Base-by-base conservation (phyloP, 2,329 filamentous ascomycete genomes). In the Cordyceps militaris region DNA sequence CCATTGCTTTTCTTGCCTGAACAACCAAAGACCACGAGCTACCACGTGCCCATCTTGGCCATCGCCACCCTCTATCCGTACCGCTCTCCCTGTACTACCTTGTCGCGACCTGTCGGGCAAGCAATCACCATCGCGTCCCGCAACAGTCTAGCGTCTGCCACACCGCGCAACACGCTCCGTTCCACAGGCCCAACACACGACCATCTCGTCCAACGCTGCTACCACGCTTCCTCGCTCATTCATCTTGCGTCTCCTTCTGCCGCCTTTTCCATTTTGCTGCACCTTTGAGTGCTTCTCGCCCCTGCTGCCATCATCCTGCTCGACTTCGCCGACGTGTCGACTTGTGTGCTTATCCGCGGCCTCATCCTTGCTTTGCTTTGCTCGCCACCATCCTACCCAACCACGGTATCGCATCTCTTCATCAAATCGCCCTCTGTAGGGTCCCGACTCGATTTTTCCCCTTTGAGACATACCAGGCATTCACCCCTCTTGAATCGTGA, bases 381-480 rank as follows among this genome's bases (percentile, higher is more conserved):
- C 52, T 28, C 23, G 16, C 52, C 38, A 26, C 32, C 10, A 6
- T 46, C 30, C 30, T 11, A 47, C 14, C 40, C n/a, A 13, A 21
- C 10, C 6, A 7, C 23, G n/a, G n/a, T 7, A 14, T 11, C 28
- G 19, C 44, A 32, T 34, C 24, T 44, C 23, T 38, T n/a, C 24
- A 13, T 24, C 10, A 49, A 28, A 23, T 16, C 13, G 16, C 28
- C 28, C 10, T 32, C 30, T 30, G 30, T 26, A 38, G 9, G 24
- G 53, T 21, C 44, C 53, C 44, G 43, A 26, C 0, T 28, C 34
- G 34, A 48, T n/a, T 19, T 26, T 21, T 21, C 40, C 56, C 47
- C 19, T 58, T 38, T 52, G 56, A 58, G 48, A 58, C 48, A 58
- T 21, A 13, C 16, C 28, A 44, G 40, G 38, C 48, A n/a, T 28